Conservation (phyloP, 306 rosid species). For the Lithocarpus polystachyus region DNA sequence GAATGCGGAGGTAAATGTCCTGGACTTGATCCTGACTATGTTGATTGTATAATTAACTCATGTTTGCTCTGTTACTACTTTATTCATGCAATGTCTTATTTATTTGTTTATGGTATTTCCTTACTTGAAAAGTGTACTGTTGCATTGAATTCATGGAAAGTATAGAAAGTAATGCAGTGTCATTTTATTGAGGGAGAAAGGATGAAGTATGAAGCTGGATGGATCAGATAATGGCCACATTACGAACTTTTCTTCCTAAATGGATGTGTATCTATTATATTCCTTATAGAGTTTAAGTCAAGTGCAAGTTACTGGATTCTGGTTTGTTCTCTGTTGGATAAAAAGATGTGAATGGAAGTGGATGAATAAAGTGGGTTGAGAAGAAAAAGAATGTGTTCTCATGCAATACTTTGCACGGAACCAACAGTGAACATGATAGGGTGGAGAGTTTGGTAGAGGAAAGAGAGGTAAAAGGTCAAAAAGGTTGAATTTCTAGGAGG, state of each 20-base stretch:
- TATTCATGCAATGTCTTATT: not conserved
- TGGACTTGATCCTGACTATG: not conserved
- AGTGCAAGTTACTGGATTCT: not conserved
- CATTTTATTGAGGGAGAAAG: not conserved
- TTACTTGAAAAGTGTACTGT: not conserved
- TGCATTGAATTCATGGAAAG: not conserved
- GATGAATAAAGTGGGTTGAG: not conserved
- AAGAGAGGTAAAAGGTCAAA: not conserved
- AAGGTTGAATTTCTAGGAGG: not conserved
- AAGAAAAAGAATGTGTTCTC: not conserved
- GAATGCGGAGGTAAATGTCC: slow-evolving; percentile 75
- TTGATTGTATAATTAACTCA: not conserved
- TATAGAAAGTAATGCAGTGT: not conserved
- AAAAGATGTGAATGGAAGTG: not conserved
- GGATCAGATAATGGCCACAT: not conserved
- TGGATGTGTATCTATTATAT: not conserved
- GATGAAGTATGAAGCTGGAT: not conserved
- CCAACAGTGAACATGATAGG: not conserved
- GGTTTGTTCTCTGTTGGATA: not conserved
- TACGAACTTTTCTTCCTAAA: not conserved
- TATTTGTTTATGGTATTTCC: not conserved
- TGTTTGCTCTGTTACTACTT: not conserved
- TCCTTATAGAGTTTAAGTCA: not conserved
- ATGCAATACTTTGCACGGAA: not conserved
- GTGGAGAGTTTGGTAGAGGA: not conserved